These are phyloP conservation scores for Penicillium maclennaniae DNA, from an alignment of 495 filamentous ascomycete genomes.

Conservation along the genomic window DNA sequence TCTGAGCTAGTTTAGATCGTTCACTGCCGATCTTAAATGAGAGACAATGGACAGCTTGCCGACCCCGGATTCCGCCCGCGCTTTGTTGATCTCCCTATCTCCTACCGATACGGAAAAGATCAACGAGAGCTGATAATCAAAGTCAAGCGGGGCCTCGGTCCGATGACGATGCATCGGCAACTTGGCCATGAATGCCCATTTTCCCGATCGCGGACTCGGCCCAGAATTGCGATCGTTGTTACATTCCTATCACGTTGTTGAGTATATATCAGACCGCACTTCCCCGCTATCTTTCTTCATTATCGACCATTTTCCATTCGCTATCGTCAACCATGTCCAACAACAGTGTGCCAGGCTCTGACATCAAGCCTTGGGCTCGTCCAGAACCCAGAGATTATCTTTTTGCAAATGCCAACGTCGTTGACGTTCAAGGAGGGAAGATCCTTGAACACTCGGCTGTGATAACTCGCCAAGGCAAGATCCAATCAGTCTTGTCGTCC, in stretches of 20 bases:
- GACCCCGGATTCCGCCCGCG: neutral
- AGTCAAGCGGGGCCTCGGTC: slow-evolving; percentile 7
- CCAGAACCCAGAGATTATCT: slow-evolving; percentile 25
- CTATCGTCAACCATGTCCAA: slow-evolving; percentile 9
- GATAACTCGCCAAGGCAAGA: slow-evolving; percentile 16
- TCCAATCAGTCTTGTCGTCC: slow-evolving; percentile 12
- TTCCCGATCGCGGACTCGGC: slow-evolving; percentile 6
- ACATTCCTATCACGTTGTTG: neutral
- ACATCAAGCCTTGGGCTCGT: slow-evolving; percentile 37
- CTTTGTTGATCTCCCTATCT: slow-evolving; percentile 5
- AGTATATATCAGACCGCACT: slow-evolving; percentile 1
- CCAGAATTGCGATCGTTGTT: neutral
- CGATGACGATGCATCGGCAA: slow-evolving; percentile 14
- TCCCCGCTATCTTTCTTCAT: neutral
- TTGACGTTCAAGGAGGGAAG: slow-evolving; percentile 28
- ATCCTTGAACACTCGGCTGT: slow-evolving; percentile 21
- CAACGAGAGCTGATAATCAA: slow-evolving; percentile 4
- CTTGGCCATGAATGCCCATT: slow-evolving; percentile 6
- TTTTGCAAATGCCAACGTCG: slow-evolving; percentile 33
- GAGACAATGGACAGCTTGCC: neutral
- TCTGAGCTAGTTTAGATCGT: neutral
- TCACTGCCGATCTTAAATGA: neutral
- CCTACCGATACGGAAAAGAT: slow-evolving; percentile 7
- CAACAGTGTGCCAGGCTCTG: slow-evolving; percentile 11
- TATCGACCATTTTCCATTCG: neutral